Conservation (phyloP, 2,329 filamentous ascomycete species). For the Beauveria medogensis region DNA sequence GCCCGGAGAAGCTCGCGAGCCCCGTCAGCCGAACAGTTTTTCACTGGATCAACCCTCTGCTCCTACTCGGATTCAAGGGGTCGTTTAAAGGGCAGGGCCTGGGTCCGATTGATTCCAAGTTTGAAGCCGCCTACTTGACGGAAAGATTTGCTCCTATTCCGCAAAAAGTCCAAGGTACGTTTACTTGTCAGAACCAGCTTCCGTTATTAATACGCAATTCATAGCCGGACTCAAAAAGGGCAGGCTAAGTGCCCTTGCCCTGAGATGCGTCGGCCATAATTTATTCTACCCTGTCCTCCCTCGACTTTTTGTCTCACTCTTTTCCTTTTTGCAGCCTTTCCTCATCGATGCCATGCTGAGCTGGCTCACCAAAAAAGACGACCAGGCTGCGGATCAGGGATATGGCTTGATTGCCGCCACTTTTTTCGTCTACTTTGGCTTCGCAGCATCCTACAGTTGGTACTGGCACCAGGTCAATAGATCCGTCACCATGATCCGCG, state of each 20-base stretch:
- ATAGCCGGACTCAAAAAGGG: neutral
- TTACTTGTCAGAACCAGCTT: too few relatives aligned
- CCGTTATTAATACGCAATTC: neutral
- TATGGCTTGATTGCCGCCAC: neutral
- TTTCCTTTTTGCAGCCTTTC: neutral
- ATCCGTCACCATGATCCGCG: neutral
- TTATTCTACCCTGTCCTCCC: neutral
- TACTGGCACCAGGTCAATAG: conserved; percentile 3
- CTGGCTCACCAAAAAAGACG: neutral
- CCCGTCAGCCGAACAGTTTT: neutral
- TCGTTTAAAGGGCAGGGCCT: neutral
- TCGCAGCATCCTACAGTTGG: conserved; percentile 1
- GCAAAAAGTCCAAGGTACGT: neutral
- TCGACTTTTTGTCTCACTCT: neutral
- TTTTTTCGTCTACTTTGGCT: neutral
- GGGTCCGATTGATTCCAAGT: neutral
- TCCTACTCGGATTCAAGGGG: neutral
- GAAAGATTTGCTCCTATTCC: neutral
- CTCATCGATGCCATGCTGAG: neutral
- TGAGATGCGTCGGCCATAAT: neutral
- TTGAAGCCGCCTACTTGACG: neutral
- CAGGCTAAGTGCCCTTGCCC: neutral
- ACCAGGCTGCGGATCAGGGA: neutral
- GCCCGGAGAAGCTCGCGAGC: neutral
- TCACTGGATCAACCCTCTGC: neutral